Percentiles rank a stretch among this genome's conserved stretches.
Conservation (phyloP, 2,329 filamentous ascomycete genomes). For the Penicillium sp. region DNA sequence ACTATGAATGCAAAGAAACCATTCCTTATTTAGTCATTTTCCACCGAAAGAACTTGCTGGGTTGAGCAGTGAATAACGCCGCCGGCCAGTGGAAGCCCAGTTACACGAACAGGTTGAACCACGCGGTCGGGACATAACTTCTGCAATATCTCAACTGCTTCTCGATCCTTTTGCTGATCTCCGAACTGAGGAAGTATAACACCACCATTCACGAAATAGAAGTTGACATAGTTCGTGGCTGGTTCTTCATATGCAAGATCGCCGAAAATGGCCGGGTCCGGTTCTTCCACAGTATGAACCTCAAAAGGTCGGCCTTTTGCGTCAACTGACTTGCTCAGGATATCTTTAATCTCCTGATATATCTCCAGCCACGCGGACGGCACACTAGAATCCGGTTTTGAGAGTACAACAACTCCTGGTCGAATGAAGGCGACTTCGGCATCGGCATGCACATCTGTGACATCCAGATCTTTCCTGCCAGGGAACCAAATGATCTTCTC, state of each 20-base stretch:
- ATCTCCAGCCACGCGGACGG: constrained; percentile 20
- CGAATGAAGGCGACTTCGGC: constrained; percentile 24
- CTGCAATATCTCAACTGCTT: constrained; percentile 26
- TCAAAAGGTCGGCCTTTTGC: constrained; percentile 28
- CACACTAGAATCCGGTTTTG: constrained; percentile 22
- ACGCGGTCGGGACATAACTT: constrained; percentile 26
- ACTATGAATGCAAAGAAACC: no score
- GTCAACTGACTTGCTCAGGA: constrained; percentile 19
- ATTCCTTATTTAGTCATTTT: no score
- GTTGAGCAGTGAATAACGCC: constrained; percentile 37
- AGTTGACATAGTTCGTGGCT: constrained; percentile 34
- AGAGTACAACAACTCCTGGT: constrained; percentile 30
- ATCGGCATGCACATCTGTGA: constrained; percentile 35
- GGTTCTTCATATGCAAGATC: constrained; percentile 20
- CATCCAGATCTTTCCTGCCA: constrained; percentile 28
- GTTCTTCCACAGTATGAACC: constrained; percentile 29
- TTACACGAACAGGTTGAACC: constrained; percentile 25
- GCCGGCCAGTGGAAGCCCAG: constrained; percentile 29
- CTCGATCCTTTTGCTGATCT: constrained; percentile 20
- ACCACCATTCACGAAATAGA: constrained; percentile 35
- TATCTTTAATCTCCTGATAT: constrained; percentile 24
- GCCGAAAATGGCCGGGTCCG: constrained; percentile 16
- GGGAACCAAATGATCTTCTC: constrained; percentile 36
- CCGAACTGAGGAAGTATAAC: constrained; percentile 35
- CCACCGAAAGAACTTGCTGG: constrained; percentile 18